Base-by-base conservation (phyloP, 306 rosid genomes). In the Ammopiptanthus mongolicus region DNA sequence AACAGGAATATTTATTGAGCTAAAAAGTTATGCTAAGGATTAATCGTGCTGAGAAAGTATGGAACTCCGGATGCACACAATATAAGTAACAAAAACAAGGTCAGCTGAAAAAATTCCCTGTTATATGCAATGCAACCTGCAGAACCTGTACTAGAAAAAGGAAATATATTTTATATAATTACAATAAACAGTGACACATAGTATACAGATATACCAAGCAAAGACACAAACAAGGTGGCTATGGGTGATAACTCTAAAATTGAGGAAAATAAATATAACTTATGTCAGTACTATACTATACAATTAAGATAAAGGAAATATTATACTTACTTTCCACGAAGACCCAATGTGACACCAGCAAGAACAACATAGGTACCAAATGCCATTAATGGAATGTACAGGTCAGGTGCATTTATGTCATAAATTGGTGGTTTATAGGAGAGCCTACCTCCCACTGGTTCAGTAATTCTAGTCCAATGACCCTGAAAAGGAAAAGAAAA, bases 371-470 rank as follows among this genome's bases (percentile, higher is more conserved):
- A 90, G 76, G 93, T 86, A 37, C 96, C 96, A 70, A 90, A 90
- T 8, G 96, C 91, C 96, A 90, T 90, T 15, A 86, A 85, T n/a
- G 93, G 93, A 69, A 90, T 86, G 72, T 90, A 88, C 22, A 90
- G 75, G 77, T 90, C 93, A 14, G 93, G 93, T n/a, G 93, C 96
- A 76, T 90, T 90, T 76, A 90, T 90, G 76, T 90, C 96, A 77
- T 86, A 85, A 51, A 90, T 61, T 52, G 93, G 96, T 36, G 96
- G 93, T 75, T 91, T 95, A 82, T 95, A 95, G 29, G 97, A 90
- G 0, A 95, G 93, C 78, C 99, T 86, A 70, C 99, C 99, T 42
- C 99, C 99, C 0, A 92, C 97, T 53, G 99, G 99, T 79, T 95
- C 97, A 18, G 97, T 90, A 66, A 95, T 90, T 75, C 99, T 76